These are phyloP conservation scores for Collybia sp. DNA, from an alignment of 768 basidiomycete genomes.

Conservation along the genomic window DNA sequence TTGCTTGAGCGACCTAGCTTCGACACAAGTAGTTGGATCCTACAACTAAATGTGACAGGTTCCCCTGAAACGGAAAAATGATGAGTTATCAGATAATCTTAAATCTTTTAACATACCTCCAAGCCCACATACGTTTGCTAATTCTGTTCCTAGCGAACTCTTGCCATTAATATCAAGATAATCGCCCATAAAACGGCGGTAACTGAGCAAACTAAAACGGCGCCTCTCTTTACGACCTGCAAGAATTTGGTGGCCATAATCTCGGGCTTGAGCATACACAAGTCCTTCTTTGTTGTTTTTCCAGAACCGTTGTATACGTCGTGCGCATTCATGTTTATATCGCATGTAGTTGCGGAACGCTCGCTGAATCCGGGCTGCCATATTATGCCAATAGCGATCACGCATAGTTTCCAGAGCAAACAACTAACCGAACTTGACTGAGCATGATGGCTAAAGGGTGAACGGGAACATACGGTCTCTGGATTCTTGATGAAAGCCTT, in stretches of 20 bases:
- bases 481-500: constrained; percentile 99
- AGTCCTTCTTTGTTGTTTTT: constrained; percentile 95
- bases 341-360: constrained; percentile 95
- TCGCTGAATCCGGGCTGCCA: constrained; percentile 95
- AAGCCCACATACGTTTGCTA: constrained; percentile 69
- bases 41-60: constrained; percentile 77
- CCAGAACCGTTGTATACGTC: constrained; percentile 97
- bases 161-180: constrained; percentile 89
- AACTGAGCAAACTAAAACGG: constrained; percentile 89
- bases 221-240: constrained; percentile 91
- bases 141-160: constrained; percentile 69
- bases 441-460: background rate
- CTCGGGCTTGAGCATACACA: constrained; percentile 85
- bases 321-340: constrained; percentile 92
- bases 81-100: background rate
- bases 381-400: constrained; percentile 99
- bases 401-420: constrained; percentile 99
- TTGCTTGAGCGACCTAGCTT: constrained; percentile 86
- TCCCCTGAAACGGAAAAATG: constrained; percentile 44
- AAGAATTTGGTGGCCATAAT: constrained; percentile 91
- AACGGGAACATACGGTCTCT: constrained; percentile 67
- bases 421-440: constrained; percentile 47
- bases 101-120: constrained; percentile 50
- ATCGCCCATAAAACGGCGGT: constrained; percentile 93
- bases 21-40: constrained; percentile 78